These are phyloP conservation scores for Somion occarium DNA, from an alignment of 1,284 basidiomycete genomes.

Conservation along the genomic window DNA sequence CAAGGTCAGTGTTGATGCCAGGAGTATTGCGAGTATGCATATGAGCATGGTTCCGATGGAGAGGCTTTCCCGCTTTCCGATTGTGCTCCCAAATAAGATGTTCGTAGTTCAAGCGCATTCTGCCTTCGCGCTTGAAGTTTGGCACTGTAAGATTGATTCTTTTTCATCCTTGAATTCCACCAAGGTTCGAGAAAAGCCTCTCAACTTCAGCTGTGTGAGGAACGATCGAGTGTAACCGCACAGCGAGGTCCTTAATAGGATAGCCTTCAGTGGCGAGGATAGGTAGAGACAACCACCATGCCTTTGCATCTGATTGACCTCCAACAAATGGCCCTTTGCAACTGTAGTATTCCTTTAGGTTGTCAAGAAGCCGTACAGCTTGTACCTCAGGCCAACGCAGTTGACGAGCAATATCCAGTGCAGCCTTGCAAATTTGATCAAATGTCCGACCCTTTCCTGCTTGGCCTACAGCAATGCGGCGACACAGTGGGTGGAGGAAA, in stretches of 20 bases:
- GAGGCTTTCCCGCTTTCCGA: not conserved
- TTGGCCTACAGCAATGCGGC: slow-evolving; percentile 22
- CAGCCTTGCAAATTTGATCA: slow-evolving; percentile 11
- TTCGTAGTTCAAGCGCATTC: slow-evolving; percentile 10
- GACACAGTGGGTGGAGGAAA: slow-evolving; percentile 27
- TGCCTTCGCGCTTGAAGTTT: slow-evolving; percentile 16
- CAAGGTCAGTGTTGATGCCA: not conserved
- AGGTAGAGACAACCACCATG: slow-evolving; percentile 31
- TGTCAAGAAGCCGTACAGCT: slow-evolving; percentile 11
- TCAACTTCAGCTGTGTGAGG: slow-evolving; percentile 26
- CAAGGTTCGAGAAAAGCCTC: slow-evolving; percentile 23
- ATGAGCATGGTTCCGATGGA: not conserved
- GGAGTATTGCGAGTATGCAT: not conserved
- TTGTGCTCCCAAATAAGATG: not conserved
- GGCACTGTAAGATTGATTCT: slow-evolving; percentile 14
- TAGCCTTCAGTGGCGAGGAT: too few species aligned
- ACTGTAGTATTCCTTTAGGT: slow-evolving; percentile 19
- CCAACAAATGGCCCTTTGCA: slow-evolving; percentile 20
- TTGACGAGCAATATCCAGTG: slow-evolving; percentile 13
- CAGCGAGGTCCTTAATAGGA: too few species aligned
- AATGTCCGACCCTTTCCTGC: slow-evolving; percentile 11
- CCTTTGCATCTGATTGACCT: slow-evolving; percentile 16
- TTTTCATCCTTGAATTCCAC: slow-evolving; percentile 19
- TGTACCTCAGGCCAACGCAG: slow-evolving; percentile 18
- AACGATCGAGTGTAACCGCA: slow-evolving; percentile 21